Conservation (phyloP, 306 rosid species). For the Heteromeles arbutifolia region DNA sequence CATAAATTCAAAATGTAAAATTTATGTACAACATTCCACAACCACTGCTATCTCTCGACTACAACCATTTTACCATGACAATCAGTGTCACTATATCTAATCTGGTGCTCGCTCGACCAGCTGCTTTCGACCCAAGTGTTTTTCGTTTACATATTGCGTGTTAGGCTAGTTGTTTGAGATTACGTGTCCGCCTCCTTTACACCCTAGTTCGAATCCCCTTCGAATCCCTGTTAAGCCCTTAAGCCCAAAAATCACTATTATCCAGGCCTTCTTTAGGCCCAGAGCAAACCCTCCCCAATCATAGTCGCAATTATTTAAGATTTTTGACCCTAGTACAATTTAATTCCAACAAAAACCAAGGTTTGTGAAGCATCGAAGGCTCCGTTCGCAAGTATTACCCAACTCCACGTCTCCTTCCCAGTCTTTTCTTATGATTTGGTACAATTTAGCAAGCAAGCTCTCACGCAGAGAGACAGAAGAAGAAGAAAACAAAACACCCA, state of each 20-base stretch:
- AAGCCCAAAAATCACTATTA: neutral
- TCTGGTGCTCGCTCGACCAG: neutral
- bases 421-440: neutral
- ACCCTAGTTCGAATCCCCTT: neutral
- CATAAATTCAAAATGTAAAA: neutral
- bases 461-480: neutral
- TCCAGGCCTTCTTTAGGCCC: neutral
- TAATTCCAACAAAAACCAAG: neutral
- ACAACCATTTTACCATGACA: neutral
- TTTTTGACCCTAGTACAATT: neutral
- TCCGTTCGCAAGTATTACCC: slow-evolving; percentile 5
- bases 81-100: too few relatives aligned
- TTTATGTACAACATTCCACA: neutral
- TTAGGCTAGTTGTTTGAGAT: neutral
- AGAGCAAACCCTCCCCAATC: neutral
- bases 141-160: too few relatives aligned
- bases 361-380: neutral
- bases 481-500: neutral
- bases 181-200: neutral
- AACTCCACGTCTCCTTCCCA: slow-evolving; percentile 22
- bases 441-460: neutral
- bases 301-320: neutral
- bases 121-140: neutral
- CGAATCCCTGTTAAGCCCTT: neutral
- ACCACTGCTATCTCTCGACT: fast-evolving